Conservation (phyloP, 345 rosid genomes). For the Eucalyptus melliodora region DNA sequence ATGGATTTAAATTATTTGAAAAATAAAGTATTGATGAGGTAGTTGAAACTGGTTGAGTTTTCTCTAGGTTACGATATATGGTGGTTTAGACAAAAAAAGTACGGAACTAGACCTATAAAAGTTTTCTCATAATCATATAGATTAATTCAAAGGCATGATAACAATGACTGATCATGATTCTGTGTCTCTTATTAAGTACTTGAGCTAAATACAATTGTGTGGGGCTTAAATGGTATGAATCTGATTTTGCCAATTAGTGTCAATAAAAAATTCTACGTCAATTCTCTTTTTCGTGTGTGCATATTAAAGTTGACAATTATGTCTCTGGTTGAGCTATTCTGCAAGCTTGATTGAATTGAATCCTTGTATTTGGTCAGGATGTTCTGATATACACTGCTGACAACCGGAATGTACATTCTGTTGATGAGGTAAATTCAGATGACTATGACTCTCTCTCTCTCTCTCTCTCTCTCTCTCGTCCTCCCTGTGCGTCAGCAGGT, state of each 20-base stretch:
- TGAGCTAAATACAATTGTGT: not conserved
- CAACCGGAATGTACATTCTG: conserved; percentile 66
- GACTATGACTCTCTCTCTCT: not conserved
- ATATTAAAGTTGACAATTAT: not conserved
- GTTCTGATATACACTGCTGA: conserved; percentile 88
- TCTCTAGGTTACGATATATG: not conserved
- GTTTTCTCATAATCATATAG: not conserved
- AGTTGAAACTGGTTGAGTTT: not conserved
- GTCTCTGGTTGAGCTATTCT: not conserved
- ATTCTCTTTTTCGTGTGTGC: not conserved
- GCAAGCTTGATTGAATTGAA: not conserved
- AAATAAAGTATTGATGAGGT: not conserved
- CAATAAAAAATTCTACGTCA: not conserved
- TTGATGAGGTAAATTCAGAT: conserved; percentile 57
- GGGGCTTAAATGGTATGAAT: not conserved
- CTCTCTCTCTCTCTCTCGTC: not conserved
- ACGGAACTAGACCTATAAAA: not conserved
- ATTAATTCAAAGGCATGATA: not conserved
- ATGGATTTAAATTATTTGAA: not conserved
- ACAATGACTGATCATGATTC: not conserved
- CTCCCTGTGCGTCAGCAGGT: not conserved
- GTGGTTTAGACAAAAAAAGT: not conserved
- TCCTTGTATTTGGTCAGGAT: conserved; percentile 32
- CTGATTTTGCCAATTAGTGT: not conserved
- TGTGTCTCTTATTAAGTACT: not conserved